Percentiles rank a stretch among this genome's conserved stretches.
These are phyloP conservation scores for Suillus discolor DNA, from an alignment of 768 basidiomycete species.

Conservation along the genomic window DNA sequence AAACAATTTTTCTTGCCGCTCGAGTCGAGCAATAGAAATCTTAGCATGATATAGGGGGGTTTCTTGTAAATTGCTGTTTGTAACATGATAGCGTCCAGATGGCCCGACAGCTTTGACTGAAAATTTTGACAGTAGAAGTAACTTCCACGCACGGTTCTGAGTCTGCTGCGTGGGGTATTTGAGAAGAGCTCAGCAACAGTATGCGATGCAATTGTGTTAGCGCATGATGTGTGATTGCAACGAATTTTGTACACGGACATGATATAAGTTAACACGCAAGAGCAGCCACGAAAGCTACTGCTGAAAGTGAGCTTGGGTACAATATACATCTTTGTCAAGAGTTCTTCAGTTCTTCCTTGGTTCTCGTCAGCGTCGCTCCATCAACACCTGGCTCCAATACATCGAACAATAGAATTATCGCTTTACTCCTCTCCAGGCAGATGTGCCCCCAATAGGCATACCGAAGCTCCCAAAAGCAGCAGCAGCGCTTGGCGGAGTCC, in stretches of 20 bases:
- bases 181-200: not conserved
- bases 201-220: not conserved
- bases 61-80: not conserved
- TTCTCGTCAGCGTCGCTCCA: not conserved
- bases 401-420: constrained; percentile 23
- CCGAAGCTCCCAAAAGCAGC: constrained; percentile 54
- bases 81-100: not conserved
- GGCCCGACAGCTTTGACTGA: not conserved
- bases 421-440: constrained; percentile 27
- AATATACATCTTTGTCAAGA: not conserved
- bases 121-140: not conserved
- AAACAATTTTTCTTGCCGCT: not conserved
- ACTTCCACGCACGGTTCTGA: not conserved
- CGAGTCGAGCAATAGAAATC: not conserved
- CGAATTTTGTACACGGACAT: not conserved
- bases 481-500: constrained; percentile 27
- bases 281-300: not conserved
- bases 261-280: not conserved
- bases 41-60: not conserved
- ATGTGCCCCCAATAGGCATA: constrained; percentile 37
- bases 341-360: not conserved
- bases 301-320: not conserved
- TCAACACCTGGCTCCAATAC: not conserved
- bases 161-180: not conserved
- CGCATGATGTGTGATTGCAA: not conserved